A percentile compares a stretch with the other conserved stretches of the same genome.
These are phyloP conservation scores for Vigna trinervia DNA, from an alignment of 306 rosid genomes.

Conservation along the genomic window DNA sequence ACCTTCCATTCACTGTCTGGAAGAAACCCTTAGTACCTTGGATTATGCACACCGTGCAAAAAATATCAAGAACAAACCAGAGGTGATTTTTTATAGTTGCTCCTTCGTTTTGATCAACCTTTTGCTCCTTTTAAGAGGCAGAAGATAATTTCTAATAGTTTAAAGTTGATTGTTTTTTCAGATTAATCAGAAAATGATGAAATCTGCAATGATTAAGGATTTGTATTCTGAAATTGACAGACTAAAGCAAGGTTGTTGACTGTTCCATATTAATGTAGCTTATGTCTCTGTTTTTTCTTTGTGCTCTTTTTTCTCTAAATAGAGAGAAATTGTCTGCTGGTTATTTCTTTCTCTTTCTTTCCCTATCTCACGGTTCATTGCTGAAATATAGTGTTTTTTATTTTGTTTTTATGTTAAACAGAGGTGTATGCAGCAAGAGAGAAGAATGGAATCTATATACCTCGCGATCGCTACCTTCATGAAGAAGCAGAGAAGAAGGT, in stretches of 20 bases:
- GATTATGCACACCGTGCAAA: constrained; percentile 99
- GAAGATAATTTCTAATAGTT: constrained; percentile 39
- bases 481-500: constrained; percentile 99
- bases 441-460: constrained; percentile 98
- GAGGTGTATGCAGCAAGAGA: constrained; percentile 99
- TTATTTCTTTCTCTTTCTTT: background rate
- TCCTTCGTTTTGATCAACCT: constrained; percentile 31
- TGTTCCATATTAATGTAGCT: constrained; percentile 34
- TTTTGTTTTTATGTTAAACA: constrained; percentile 30
- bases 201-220: constrained; percentile 97
- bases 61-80: constrained; percentile 99
- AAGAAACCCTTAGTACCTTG: constrained; percentile 97
- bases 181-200: constrained; percentile 99
- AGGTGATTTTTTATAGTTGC: constrained; percentile 63
- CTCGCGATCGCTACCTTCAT: constrained; percentile 95
- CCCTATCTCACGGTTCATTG: constrained; percentile 14
- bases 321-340: background rate
- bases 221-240: constrained; percentile 95
- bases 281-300: constrained; percentile 31
- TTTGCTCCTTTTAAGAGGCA: constrained; percentile 25
- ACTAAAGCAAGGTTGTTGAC: constrained; percentile 87
- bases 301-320: background rate
- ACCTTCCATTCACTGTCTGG: constrained; percentile 97
- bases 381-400: constrained; percentile 35
- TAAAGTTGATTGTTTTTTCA: constrained; percentile 52